Evolutionary conservation across 2,329 filamentous ascomycete species (phyloP).

Genomic region (Trichoderma gracile): DNA sequence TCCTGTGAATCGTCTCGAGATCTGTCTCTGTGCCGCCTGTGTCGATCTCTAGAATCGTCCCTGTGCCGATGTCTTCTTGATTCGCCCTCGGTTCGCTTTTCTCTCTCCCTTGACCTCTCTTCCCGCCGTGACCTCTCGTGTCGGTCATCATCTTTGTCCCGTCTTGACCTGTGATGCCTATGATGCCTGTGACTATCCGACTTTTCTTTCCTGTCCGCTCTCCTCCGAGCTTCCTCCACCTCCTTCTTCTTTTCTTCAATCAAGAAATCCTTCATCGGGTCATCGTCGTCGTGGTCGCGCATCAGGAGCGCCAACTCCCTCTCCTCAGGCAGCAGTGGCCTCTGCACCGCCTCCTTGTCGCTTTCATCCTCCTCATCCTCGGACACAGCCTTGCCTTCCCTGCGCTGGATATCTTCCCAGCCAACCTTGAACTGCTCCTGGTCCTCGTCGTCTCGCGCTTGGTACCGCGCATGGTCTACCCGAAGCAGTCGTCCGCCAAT

Average conservation of each 20-base stretch:
- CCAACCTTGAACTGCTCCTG: constrained; percentile 59
- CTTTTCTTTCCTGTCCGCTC: constrained; percentile 50
- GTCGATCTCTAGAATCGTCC: constrained; percentile 34
- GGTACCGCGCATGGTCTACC: constrained; percentile 93
- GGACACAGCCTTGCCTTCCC: constrained; percentile 48
- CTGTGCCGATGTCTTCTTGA: constrained; percentile 35
- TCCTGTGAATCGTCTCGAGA: constrained; percentile 24
- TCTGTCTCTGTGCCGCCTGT: constrained; percentile 31
- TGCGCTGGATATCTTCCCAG: constrained; percentile 60
- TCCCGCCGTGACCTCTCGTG: constrained; percentile 43
- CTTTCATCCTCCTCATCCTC: constrained; percentile 51
- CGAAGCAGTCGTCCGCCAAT: constrained; percentile 77
- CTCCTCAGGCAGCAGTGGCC: constrained; percentile 78
- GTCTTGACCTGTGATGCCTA: constrained; percentile 46
- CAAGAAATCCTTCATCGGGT: constrained; percentile 93
- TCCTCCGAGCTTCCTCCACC: constrained; percentile 66
- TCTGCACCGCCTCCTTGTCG: constrained; percentile 42
- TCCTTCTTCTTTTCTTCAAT: constrained; percentile 91
- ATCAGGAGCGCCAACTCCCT: constrained; percentile 74
- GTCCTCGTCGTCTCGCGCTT: constrained; percentile 77
- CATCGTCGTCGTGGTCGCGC: constrained; percentile 84
- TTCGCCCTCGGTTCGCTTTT: constrained; percentile 36
- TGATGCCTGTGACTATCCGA: constrained; percentile 52
- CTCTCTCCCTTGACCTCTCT: constrained; percentile 36
- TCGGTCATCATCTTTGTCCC: constrained; percentile 37